Evolutionary conservation across 495 filamentous ascomycete genomes (phyloP), one percentile per base, ranked within the genome.

Genomic region (Lindgomyces ingoldianus): DNA sequence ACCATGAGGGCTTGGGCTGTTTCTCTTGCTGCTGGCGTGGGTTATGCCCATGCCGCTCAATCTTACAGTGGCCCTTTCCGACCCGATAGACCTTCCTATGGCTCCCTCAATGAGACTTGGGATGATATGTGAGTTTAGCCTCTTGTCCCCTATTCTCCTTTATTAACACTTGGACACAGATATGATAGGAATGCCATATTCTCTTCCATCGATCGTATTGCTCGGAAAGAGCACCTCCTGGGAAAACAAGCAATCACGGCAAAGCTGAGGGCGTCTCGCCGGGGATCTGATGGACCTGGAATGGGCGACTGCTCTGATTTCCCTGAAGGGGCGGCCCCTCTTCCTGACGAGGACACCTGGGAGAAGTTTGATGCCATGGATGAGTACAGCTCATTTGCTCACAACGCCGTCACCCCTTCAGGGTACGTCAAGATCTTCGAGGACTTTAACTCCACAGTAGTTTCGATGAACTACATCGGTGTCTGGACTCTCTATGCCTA

Each of bases 391-490:
- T 4, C 3, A 24, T 42, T 51, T 19, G 24, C 57, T 27, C 2
- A 54, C 27, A 45, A 11, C 16, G 30, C 54, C 18, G 19, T 39
- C 14, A 29, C n/a, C 0, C 42, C 61, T 21, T 4, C 44, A 9
- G 25, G 19, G 9, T 57, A 57, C 54, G 21, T 27, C 21, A 4
- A 36, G 16, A 49, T 25, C 16, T 62, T 54, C 48, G 12, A 42
- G 29, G 25, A 61, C 46, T 27, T 14, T 12, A 61, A 61, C 57
- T 6, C 57, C 29, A 26, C 57, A 3, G 47, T 61, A 6, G n/a
- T 6, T 9, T 24, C 46, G 3, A 4, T 8, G 12, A 39, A 6
- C 16, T 52, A 61, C 24, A 12, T 52, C 16, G 57, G 18, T 16
- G 11, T 39, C 46, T 21, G 16, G 4, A 51, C 57, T 21, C 22